phyloP scores from a whole-genome alignment of 2,329 filamentous ascomycete species.

The Calonectria hawksworthii region DNA sequence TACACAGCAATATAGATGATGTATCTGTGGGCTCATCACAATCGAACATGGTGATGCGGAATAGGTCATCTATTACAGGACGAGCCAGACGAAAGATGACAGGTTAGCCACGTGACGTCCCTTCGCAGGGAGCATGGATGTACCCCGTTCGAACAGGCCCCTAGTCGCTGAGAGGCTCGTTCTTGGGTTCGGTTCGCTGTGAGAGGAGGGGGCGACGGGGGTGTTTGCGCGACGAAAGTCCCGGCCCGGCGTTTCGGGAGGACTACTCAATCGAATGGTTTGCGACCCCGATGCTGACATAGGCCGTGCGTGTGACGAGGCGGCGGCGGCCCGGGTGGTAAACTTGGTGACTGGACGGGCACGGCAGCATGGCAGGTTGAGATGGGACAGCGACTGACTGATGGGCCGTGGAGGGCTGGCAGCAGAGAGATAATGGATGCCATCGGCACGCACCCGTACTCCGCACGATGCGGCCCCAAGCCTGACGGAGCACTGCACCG shows the following conservation, averaged over 20 bases:
- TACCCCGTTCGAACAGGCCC: conserved; percentile 30
- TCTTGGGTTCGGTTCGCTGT: conserved; percentile 20
- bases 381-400: background rate
- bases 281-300: background rate
- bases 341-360: background rate
- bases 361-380: background rate
- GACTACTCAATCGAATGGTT: background rate
- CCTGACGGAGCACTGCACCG: background rate
- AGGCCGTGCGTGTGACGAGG: background rate
- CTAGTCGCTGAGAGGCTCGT: conserved; percentile 24
- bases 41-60: background rate
- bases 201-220: conserved; percentile 12
- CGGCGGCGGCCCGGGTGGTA: background rate
- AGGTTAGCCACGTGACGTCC: conserved; percentile 26
- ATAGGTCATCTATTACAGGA: background rate
- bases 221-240: conserved; percentile 16
- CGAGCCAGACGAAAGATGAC: background rate
- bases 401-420: conserved; percentile 1
- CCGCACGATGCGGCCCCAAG: conserved; percentile 1
- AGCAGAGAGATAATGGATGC: background rate
- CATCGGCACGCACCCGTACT: conserved; percentile 10
- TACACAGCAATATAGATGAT: background rate
- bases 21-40: background rate
- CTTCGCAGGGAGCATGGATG: conserved; percentile 33
- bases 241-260: conserved; percentile 35